Evolutionary conservation across 2,329 filamentous ascomycete genomes (phyloP).

Genomic region (Monosporascus cannonballus): DNA sequence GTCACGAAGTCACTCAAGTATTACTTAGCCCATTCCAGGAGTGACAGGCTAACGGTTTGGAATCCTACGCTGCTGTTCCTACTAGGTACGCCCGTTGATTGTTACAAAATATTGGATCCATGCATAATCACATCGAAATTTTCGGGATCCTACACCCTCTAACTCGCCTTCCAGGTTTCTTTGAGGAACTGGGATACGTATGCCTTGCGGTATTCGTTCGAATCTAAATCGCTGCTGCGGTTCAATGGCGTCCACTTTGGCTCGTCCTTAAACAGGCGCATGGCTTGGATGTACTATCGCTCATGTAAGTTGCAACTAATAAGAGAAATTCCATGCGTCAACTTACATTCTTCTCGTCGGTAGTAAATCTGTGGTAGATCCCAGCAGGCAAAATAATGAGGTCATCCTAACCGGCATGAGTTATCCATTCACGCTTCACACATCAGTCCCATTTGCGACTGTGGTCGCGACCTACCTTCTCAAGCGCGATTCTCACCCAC

Average conservation of each 20-base stretch:
- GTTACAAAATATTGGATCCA: too few relatives aligned
- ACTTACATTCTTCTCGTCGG: conserved; percentile 82
- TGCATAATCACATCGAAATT: too few relatives aligned
- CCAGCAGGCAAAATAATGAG: conserved; percentile 89
- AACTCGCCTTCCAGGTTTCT: not conserved
- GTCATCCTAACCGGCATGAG: conserved; percentile 47
- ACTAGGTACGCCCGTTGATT: too few relatives aligned
- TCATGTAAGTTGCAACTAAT: not conserved
- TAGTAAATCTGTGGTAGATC: conserved; percentile 97
- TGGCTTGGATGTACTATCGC: conserved; percentile 80
- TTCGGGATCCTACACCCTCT: too few relatives aligned
- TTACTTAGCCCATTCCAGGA: too few relatives aligned
- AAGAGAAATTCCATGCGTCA: conserved; percentile 1
- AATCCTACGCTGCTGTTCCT: too few relatives aligned
- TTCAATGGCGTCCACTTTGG: conserved; percentile 97
- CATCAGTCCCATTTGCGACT: not conserved
- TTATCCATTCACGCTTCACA: not conserved
- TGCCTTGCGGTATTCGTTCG: conserved; percentile 69
- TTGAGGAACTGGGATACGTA: conserved; percentile 55
- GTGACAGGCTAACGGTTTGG: too few relatives aligned
- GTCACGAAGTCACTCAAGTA: too few relatives aligned
- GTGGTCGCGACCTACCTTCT: conserved; percentile 51
- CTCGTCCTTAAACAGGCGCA: conserved; percentile 96
- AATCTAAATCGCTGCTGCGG: conserved; percentile 68
- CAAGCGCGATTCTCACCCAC: conserved; percentile 82